These are phyloP conservation scores for Pterothamnion heteromorphum DNA, from an alignment of 31 red algal species.

Conservation along the genomic window DNA sequence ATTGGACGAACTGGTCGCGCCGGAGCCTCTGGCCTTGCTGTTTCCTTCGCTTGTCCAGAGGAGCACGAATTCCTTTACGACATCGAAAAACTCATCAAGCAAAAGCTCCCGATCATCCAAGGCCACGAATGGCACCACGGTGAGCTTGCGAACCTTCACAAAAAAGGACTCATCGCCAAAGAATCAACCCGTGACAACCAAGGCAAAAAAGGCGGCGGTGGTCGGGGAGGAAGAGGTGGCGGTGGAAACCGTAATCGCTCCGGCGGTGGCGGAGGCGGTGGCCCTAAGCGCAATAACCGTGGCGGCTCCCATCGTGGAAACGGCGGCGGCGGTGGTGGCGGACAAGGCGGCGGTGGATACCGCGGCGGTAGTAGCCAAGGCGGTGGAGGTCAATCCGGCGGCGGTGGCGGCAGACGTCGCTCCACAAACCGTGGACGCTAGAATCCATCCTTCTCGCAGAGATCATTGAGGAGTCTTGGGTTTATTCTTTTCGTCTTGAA, in stretches of 20 bases:
- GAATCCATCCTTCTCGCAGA: too few relatives aligned
- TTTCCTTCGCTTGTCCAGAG: slow-evolving; percentile 91
- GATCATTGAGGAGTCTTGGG: too few relatives aligned
- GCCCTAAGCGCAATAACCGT: too few relatives aligned
- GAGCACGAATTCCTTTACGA: slow-evolving; percentile 82
- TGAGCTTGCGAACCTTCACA: background rate
- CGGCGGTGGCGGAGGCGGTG: background rate
- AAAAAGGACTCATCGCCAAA: slow-evolving; percentile 2
- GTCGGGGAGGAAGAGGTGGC: too few relatives aligned
- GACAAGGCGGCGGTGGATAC: too few relatives aligned
- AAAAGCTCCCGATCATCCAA: slow-evolving; percentile 58
- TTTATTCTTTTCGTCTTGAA: too few relatives aligned
- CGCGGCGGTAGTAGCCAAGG: too few relatives aligned
- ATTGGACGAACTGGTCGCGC: slow-evolving; percentile 92
- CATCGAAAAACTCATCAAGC: slow-evolving; percentile 88
- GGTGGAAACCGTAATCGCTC: background rate
- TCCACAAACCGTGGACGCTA: too few relatives aligned
- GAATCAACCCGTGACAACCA: background rate
- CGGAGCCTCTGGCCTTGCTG: slow-evolving; percentile 76
- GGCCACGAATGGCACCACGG: background rate
- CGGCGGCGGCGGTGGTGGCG: too few relatives aligned
- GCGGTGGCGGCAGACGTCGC: too few relatives aligned
- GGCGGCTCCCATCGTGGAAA: too few relatives aligned
- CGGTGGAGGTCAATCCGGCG: too few relatives aligned
- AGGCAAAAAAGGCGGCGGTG: background rate